Conservation (phyloP, 2,329 filamentous ascomycete genomes). For the Scedosporium aurantiacum region DNA sequence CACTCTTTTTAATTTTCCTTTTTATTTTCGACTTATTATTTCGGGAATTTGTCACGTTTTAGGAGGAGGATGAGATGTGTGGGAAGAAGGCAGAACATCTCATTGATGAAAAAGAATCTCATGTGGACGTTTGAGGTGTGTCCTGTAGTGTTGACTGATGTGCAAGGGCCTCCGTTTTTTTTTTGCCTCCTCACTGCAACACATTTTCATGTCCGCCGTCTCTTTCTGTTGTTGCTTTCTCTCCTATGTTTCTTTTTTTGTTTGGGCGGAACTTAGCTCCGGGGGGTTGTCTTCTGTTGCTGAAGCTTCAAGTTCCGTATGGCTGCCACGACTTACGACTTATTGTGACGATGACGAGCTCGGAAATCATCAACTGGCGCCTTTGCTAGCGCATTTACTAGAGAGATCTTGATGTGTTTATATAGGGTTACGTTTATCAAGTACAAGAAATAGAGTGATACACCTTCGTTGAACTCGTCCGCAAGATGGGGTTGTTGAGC, state of each 20-base stretch:
- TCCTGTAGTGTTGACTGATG: no score
- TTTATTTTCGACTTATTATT: neutral
- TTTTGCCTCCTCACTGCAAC: neutral
- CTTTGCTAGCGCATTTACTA: neutral
- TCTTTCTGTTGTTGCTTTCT: neutral
- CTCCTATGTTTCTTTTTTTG: neutral
- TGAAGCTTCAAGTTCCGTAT: neutral
- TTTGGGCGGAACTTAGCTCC: neutral
- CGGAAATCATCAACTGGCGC: neutral
- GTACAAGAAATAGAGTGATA: neutral
- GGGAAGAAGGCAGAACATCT: no score
- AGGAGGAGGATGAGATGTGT: no score
- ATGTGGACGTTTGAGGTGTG: no score
- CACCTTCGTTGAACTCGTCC: neutral
- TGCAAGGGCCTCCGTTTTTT: neutral
- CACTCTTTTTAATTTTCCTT: neutral
- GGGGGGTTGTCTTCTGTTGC: neutral
- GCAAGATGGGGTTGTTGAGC: no score
- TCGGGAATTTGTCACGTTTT: no score
- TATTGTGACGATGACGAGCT: neutral
- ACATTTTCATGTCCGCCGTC: no score
- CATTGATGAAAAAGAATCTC: no score
- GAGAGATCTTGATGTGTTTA: neutral
- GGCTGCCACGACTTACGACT: neutral
- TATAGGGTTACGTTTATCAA: neutral